A percentile compares a stretch with the other conserved stretches of the same genome.
phyloP scores from a whole-genome alignment of 2,329 filamentous ascomycete genomes.

The Colletotrichum godetiae region DNA sequence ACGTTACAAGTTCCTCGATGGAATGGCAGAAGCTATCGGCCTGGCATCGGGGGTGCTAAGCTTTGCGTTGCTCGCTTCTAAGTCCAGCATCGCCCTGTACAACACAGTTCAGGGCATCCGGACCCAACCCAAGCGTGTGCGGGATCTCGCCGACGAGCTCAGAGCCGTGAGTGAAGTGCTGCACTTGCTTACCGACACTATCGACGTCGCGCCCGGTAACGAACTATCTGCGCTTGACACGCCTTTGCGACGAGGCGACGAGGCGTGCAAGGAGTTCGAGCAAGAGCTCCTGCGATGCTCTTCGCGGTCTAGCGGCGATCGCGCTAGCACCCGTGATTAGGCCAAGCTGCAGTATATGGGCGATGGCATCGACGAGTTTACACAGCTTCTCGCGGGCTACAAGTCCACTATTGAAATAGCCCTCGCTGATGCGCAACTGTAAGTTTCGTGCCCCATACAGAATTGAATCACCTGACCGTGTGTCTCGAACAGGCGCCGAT shows the following conservation, averaged over 20 bases:
- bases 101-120: conserved; percentile 34
- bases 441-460: neutral
- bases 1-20: neutral
- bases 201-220: conserved; percentile 23
- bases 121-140: conserved; percentile 43
- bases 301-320: conserved; percentile 45
- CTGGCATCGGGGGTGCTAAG: conserved; percentile 33
- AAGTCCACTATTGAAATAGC: conserved; percentile 44
- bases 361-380: conserved; percentile 55
- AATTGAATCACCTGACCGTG: neutral
- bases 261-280: conserved; percentile 55
- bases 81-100: conserved; percentile 37
- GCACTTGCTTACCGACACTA: conserved; percentile 44
- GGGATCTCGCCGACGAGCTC: conserved; percentile 54
- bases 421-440: conserved; percentile 39
- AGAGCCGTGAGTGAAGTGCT: conserved; percentile 51
- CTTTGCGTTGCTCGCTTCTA: conserved; percentile 37
- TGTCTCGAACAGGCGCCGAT: neutral
- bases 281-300: conserved; percentile 49
- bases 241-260: conserved; percentile 53
- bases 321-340: conserved; percentile 58
- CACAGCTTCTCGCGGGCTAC: conserved; percentile 51
- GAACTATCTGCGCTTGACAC: conserved; percentile 39
- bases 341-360: conserved; percentile 56
- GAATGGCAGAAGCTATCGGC: conserved; percentile 37